Evolutionary conservation across 2,329 filamentous ascomycete genomes (phyloP).

Genomic region (Colletotrichum viniferum): DNA sequence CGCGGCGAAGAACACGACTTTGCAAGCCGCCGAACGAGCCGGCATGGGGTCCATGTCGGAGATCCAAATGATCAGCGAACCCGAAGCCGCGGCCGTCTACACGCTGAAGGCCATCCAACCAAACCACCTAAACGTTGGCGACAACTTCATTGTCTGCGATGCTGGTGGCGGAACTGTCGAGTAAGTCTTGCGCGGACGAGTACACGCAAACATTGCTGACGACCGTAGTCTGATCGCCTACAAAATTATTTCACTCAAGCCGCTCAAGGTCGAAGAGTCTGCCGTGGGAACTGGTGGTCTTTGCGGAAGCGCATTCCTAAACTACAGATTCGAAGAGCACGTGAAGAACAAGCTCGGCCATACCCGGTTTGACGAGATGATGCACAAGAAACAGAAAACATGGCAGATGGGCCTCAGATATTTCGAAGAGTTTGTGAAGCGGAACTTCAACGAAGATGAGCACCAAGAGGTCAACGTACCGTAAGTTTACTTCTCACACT

Average conservation of each 20-base stretch:
- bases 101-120: slow-evolving; percentile 81
- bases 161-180: slow-evolving; percentile 72
- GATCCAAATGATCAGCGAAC: slow-evolving; percentile 81
- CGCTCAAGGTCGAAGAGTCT: slow-evolving; percentile 76
- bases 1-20: slow-evolving; percentile 81
- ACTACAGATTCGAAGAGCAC: slow-evolving; percentile 82
- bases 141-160: slow-evolving; percentile 68
- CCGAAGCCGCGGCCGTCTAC: slow-evolving; percentile 80
- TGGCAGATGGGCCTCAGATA: slow-evolving; percentile 82
- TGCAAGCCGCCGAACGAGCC: slow-evolving; percentile 77
- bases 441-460: slow-evolving; percentile 82
- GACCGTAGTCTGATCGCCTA: slow-evolving; percentile 71
- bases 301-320: slow-evolving; percentile 79
- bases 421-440: slow-evolving; percentile 85
- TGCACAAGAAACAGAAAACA: slow-evolving; percentile 76
- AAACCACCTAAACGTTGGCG: slow-evolving; percentile 72
- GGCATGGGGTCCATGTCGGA: slow-evolving; percentile 75
- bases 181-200: slow-evolving; percentile 40
- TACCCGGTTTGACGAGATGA: slow-evolving; percentile 74
- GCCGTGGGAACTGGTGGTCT: slow-evolving; percentile 80
- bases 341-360: slow-evolving; percentile 71
- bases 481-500: slow-evolving; percentile 40
- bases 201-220: slow-evolving; percentile 23
- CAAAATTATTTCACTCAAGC: slow-evolving; percentile 75
- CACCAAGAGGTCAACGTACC: slow-evolving; percentile 79